phyloP scores from a whole-genome alignment of 2,329 filamentous ascomycete species.

The Cladophialophora immunda region DNA sequence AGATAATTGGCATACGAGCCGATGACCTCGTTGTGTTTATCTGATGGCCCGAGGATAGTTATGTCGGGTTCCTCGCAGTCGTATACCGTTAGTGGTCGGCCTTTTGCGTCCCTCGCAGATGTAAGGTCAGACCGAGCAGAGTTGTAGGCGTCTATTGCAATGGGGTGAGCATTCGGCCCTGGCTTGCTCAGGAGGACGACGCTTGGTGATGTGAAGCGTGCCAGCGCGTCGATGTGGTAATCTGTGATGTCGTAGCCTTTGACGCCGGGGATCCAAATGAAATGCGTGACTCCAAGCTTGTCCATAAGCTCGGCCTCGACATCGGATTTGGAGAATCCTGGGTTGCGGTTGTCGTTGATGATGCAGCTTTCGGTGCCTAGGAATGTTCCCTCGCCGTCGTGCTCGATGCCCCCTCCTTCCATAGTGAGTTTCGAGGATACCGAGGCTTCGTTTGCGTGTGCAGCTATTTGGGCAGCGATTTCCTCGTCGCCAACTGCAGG shows the following conservation, averaged over 20 bases:
- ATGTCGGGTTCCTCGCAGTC: constrained; percentile 43
- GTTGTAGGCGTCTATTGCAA: constrained; percentile 42
- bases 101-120: constrained; percentile 40
- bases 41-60: constrained; percentile 25
- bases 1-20: constrained; percentile 47
- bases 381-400: constrained; percentile 49
- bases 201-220: constrained; percentile 43
- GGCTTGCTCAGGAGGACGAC: constrained; percentile 44
- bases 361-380: constrained; percentile 48
- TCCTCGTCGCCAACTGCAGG: constrained; percentile 31
- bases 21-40: constrained; percentile 30
- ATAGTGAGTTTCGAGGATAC: constrained; percentile 40
- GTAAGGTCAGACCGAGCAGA: constrained; percentile 41
- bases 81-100: constrained; percentile 40
- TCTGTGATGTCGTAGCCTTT: constrained; percentile 47
- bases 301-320: constrained; percentile 43
- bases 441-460: constrained; percentile 20
- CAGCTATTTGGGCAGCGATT: constrained; percentile 21
- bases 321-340: constrained; percentile 37
- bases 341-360: constrained; percentile 45
- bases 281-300: constrained; percentile 43
- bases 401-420: constrained; percentile 48
- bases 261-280: constrained; percentile 48
- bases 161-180: constrained; percentile 33
- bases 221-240: constrained; percentile 46